Evolutionary conservation across 148 eudicot species (phyloP).

Genomic region (Rhododendron simsii): DNA sequence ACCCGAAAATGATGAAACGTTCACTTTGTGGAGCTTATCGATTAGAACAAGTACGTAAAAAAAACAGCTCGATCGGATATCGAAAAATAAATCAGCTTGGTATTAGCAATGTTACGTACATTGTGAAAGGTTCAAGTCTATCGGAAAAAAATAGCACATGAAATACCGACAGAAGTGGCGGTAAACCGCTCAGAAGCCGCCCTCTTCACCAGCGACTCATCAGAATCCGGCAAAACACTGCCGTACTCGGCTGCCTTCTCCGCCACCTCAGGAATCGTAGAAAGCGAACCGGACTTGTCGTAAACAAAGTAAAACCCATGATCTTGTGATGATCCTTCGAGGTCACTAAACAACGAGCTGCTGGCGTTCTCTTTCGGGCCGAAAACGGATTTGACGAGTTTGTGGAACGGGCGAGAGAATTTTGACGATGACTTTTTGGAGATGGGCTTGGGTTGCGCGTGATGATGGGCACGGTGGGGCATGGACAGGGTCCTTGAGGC

Average conservation of each 20-base stretch:
- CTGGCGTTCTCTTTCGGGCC: constrained; percentile 14
- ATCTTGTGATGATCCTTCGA: constrained; percentile 13
- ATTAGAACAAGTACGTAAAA: too few relatives aligned
- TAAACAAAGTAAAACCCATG: constrained; percentile 26
- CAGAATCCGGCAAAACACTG: constrained; percentile 42
- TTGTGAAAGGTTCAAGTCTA: not conserved
- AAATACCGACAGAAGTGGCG: constrained; percentile 42
- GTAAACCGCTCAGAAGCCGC: constrained; percentile 54
- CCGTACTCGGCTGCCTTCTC: constrained; percentile 24
- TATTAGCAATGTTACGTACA: not conserved
- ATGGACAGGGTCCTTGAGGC: constrained; percentile 66
- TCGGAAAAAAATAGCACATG: constrained; percentile 33
- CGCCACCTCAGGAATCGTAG: constrained; percentile 59
- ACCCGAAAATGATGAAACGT: not conserved
- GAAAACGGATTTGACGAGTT: constrained; percentile 61
- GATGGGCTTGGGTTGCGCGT: constrained; percentile 7
- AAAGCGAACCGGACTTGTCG: constrained; percentile 39
- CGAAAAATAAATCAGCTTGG: too few relatives aligned
- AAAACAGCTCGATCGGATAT: too few relatives aligned
- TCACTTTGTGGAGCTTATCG: too few relatives aligned
- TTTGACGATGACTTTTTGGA: constrained; percentile 23
- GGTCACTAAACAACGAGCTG: constrained; percentile 3
- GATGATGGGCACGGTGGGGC: constrained; percentile 47
- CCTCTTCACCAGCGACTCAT: constrained; percentile 30
- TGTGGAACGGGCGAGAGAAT: constrained; percentile 36